Evolutionary conservation across 495 filamentous ascomycete species (phyloP).

Genomic region (Astrothelium subdiscretum): DNA sequence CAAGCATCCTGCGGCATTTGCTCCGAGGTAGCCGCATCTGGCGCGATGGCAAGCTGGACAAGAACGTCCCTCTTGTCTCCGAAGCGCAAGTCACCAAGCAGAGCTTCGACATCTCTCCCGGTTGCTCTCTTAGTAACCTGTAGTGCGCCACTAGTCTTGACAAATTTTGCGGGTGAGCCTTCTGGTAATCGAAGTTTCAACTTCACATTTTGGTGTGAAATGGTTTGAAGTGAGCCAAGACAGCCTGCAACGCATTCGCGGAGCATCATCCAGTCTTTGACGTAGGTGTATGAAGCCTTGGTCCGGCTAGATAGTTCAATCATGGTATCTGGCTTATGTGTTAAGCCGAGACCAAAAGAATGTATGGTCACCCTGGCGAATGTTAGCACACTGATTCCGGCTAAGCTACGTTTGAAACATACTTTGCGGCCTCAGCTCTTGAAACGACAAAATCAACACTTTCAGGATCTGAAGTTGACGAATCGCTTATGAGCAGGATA

Average conservation of each 20-base stretch:
- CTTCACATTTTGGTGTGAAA: conserved; percentile 98
- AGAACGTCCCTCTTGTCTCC: conserved; percentile 97
- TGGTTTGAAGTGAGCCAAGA: conserved; percentile 82
- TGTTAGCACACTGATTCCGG: conserved; percentile 13
- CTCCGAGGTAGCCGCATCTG: conserved; percentile 78
- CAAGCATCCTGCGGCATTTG: conserved; percentile 84
- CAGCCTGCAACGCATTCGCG: conserved; percentile 94
- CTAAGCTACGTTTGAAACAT: conserved; percentile 27
- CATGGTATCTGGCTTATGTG: conserved; percentile 98
- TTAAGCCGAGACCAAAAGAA: conserved; percentile 91
- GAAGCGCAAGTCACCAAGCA: conserved; percentile 85
- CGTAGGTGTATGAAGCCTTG: conserved; percentile 94
- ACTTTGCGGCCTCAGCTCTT: conserved; percentile 96
- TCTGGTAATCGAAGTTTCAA: conserved; percentile 90
- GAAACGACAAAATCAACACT: conserved; percentile 98
- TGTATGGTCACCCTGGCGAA: conserved; percentile 73
- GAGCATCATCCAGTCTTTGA: conserved; percentile 99
- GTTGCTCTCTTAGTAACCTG: conserved; percentile 98
- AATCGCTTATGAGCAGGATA: conserved; percentile 96
- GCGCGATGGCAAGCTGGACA: conserved; percentile 85
- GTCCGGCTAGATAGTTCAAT: conserved; percentile 93
- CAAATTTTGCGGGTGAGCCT: conserved; percentile 93
- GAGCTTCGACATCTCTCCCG: conserved; percentile 86
- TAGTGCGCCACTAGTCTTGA: conserved; percentile 94
- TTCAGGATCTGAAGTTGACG: conserved; percentile 91